Evolutionary conservation across 345 rosid species (phyloP).

Genomic region (Salix viminalis): DNA sequence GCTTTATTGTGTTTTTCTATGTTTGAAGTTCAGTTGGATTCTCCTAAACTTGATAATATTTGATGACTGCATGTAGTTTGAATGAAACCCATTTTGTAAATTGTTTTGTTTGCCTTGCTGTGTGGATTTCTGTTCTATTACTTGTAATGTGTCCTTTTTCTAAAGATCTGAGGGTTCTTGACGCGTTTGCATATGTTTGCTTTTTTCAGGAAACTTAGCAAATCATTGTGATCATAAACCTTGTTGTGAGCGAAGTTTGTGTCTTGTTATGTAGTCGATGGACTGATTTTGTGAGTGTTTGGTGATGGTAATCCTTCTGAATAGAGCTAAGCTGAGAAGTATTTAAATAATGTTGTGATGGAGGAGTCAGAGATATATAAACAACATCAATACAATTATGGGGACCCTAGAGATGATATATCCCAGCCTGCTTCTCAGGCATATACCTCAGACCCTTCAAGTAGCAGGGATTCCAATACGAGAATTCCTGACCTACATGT

Average conservation of each 20-base stretch:
- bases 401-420: slow-evolving; percentile 48
- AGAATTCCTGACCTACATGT: slow-evolving; percentile 39
- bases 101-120: neutral
- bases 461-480: slow-evolving; percentile 33
- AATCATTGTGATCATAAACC: neutral
- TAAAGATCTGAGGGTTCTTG: neutral
- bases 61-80: neutral
- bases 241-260: slow-evolving; percentile 13
- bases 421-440: slow-evolving; percentile 41
- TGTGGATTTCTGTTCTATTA: neutral
- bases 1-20: neutral
- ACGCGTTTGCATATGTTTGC: neutral
- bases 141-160: neutral
- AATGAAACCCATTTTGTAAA: neutral
- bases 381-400: slow-evolving; percentile 30
- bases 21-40: neutral
- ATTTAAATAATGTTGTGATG: slow-evolving; percentile 38
- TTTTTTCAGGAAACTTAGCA: neutral
- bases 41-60: neutral
- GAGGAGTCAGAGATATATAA: slow-evolving; percentile 42
- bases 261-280: neutral
- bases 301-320: slow-evolving; percentile 1
- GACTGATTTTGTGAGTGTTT: slow-evolving; percentile 1
- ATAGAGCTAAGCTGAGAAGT: slow-evolving; percentile 41
- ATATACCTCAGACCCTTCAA: slow-evolving; percentile 33